Conservation (phyloP, 176 grass and related monocot species). For the Cenchrus purpureus region DNA sequence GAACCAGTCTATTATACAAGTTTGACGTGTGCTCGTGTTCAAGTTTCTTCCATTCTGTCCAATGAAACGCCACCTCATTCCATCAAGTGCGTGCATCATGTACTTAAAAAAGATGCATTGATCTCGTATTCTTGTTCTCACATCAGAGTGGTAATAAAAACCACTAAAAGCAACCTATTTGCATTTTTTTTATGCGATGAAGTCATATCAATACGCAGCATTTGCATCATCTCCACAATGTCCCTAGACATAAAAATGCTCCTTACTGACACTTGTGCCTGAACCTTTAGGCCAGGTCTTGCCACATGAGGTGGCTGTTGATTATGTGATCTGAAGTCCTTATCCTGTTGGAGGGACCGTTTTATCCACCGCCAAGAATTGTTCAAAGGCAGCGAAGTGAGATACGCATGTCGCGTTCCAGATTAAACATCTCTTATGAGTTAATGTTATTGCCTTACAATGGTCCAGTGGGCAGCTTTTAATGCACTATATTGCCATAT, state of each 20-base stretch:
- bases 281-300: background rate
- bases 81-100: background rate
- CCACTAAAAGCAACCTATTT: background rate
- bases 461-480: background rate
- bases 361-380: background rate
- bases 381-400: background rate
- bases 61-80: background rate
- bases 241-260: background rate
- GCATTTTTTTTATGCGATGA: background rate
- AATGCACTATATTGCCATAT: background rate
- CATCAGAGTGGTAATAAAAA: background rate
- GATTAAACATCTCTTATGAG: background rate
- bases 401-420: background rate
- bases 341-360: background rate
- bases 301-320: background rate
- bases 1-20: no score
- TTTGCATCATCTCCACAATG: constrained; percentile 8
- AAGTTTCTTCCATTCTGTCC: background rate
- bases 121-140: background rate
- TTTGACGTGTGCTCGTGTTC: background rate
- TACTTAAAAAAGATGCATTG: background rate
- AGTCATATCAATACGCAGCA: background rate
- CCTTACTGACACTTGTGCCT: constrained; percentile 1
- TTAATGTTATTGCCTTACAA: background rate
- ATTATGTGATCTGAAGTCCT: background rate